Conservation (phyloP, 495 filamentous ascomycete species). For the Amniculicola lignicola region DNA sequence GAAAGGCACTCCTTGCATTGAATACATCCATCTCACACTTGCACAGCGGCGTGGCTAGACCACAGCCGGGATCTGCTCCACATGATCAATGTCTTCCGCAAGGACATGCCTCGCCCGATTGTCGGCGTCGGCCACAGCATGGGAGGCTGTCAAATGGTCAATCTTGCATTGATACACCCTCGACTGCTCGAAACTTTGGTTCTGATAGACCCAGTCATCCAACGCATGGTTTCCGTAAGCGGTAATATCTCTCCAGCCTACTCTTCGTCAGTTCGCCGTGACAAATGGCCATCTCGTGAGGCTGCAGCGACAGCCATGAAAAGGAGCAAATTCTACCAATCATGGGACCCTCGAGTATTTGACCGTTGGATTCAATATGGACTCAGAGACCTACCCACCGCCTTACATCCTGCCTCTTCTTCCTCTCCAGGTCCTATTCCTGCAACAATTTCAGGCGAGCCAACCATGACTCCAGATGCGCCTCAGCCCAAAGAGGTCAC, state of each 20-base stretch:
- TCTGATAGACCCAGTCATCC: conserved; percentile 77
- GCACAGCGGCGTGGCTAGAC: conserved; percentile 67
- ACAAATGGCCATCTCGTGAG: conserved; percentile 39
- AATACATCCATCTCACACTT: conserved; percentile 18
- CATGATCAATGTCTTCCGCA: conserved; percentile 78
- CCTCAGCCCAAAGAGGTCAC: conserved; percentile 37
- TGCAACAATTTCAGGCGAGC: conserved; percentile 25
- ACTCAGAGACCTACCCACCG: conserved; percentile 42
- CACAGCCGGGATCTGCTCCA: conserved; percentile 83
- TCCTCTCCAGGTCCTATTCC: conserved; percentile 24
- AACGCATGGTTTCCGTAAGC: conserved; percentile 38
- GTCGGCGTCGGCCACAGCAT: conserved; percentile 88
- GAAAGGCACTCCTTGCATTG: conserved; percentile 20
- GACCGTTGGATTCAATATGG: conserved; percentile 43
- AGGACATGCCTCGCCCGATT: conserved; percentile 81
- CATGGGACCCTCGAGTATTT: conserved; percentile 40
- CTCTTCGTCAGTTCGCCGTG: conserved; percentile 37
- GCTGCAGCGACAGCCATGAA: conserved; percentile 34
- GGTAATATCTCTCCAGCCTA: conserved; percentile 39
- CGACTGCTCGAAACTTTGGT: conserved; percentile 73
- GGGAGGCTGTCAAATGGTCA: conserved; percentile 67
- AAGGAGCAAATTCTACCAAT: conserved; percentile 42
- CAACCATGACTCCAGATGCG: conserved; percentile 27
- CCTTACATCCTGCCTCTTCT: conserved; percentile 35
- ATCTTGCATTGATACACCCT: conserved; percentile 72